phyloP scores from a whole-genome alignment of 495 filamentous ascomycete species.

The Tuber aestivum region DNA sequence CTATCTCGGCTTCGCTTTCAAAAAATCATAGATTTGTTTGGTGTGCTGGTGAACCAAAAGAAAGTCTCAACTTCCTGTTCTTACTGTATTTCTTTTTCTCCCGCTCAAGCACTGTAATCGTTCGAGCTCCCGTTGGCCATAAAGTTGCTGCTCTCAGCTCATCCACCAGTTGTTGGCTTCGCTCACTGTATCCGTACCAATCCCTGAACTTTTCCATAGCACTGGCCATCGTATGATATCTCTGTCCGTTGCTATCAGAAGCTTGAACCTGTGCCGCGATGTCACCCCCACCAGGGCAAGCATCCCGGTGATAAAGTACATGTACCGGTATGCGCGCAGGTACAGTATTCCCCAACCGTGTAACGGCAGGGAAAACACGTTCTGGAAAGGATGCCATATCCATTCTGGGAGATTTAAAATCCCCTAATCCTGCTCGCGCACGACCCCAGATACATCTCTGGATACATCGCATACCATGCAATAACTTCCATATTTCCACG shows the following conservation, averaged over 20 bases:
- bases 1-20: constrained; percentile 42
- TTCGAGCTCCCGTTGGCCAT: not conserved
- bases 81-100: not conserved
- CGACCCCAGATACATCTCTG: not conserved
- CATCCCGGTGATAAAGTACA: not conserved
- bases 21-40: constrained; percentile 27
- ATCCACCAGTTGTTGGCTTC: not conserved
- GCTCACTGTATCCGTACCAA: constrained; percentile 9
- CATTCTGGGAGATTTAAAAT: not conserved
- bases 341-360: not conserved
- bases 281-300: not conserved
- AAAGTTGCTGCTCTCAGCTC: not conserved
- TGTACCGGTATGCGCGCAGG: not conserved
- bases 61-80: not conserved
- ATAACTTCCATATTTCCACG: not conserved
- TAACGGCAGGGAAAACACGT: not conserved
- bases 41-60: not conserved
- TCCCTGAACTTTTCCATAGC: constrained; percentile 13
- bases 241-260: not conserved
- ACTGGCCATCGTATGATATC: not conserved
- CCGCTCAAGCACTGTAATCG: not conserved
- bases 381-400: not conserved
- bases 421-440: not conserved
- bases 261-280: not conserved
- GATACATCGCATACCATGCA: not conserved